Conservation (phyloP, 192 early-diverging fungal genomes). For the Umbelopsis vinacea region DNA sequence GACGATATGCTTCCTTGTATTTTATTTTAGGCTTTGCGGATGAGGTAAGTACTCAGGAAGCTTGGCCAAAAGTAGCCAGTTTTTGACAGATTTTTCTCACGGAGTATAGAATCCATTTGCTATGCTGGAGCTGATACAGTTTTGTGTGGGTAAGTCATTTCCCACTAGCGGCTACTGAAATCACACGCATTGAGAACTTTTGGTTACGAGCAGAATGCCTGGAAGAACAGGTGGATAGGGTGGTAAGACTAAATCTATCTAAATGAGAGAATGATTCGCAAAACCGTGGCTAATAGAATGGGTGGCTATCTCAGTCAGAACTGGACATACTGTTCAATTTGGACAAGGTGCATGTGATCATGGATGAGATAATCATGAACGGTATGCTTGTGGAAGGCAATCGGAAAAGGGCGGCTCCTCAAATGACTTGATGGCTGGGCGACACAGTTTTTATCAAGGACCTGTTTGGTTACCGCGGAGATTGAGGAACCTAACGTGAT, state of each 20-base stretch:
- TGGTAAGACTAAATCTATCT: neutral
- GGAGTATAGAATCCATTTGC: slow-evolving; percentile 23
- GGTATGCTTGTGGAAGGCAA: slow-evolving; percentile 42
- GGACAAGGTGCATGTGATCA: slow-evolving; percentile 46
- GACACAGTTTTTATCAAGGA: neutral
- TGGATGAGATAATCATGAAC: slow-evolving; percentile 41
- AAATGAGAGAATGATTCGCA: too few species aligned
- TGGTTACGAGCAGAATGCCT: slow-evolving; percentile 2
- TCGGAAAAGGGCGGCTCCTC: slow-evolving; percentile 18
- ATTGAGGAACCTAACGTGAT: neutral
- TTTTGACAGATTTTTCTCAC: slow-evolving; percentile 24
- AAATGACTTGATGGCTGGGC: neutral
- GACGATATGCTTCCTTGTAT: slow-evolving; percentile 38
- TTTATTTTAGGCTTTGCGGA: slow-evolving; percentile 42
- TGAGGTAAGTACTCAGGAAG: slow-evolving; percentile 25
- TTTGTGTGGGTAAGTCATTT: slow-evolving; percentile 19
- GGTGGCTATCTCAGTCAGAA: slow-evolving; percentile 32
- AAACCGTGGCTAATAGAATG: too few species aligned
- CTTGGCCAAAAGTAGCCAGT: slow-evolving; percentile 18
- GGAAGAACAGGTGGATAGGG: neutral
- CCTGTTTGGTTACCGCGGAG: neutral
- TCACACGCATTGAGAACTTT: neutral
- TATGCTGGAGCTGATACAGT: slow-evolving; percentile 20
- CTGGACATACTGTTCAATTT: slow-evolving; percentile 47
- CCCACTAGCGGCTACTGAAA: too few species aligned